Evolutionary conservation across 2,329 filamentous ascomycete species (phyloP).

Genomic region (Trichoderma simmonsii): DNA sequence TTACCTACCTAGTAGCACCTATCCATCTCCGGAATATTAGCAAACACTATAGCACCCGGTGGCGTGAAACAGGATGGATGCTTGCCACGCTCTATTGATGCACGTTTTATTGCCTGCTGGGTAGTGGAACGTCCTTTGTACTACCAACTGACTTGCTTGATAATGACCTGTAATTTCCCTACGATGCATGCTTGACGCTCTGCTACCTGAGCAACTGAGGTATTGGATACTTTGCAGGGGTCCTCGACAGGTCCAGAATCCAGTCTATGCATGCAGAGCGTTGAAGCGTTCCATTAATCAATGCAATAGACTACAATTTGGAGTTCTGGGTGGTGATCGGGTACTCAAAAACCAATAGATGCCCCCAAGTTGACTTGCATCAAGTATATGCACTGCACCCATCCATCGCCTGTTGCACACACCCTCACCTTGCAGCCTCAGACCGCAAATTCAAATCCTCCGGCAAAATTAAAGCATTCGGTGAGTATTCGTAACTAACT

Average conservation of each 20-base stretch:
- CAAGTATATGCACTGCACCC: not conserved
- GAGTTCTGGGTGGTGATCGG: not conserved
- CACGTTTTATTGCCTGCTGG: slow-evolving; percentile 5
- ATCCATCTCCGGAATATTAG: not conserved
- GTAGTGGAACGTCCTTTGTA: not conserved
- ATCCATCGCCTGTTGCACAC: not conserved
- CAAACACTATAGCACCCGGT: not conserved
- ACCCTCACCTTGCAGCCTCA: not conserved
- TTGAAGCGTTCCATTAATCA: not conserved
- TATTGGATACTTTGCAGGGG: not conserved
- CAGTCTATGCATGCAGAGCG: not conserved
- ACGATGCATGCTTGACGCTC: not conserved
- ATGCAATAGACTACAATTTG: not conserved
- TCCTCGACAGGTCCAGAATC: not conserved
- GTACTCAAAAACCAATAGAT: not conserved
- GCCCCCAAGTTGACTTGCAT: not conserved
- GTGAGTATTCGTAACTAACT: not conserved
- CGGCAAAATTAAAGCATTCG: not conserved
- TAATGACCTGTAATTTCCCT: not conserved
- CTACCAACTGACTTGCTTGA: not conserved
- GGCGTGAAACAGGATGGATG: not conserved
- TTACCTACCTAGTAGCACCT: not conserved
- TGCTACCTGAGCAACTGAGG: not conserved
- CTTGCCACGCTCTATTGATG: not conserved
- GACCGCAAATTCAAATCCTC: not conserved